Base-by-base conservation (phyloP, 345 rosid species). In the Combretum micranthum region DNA sequence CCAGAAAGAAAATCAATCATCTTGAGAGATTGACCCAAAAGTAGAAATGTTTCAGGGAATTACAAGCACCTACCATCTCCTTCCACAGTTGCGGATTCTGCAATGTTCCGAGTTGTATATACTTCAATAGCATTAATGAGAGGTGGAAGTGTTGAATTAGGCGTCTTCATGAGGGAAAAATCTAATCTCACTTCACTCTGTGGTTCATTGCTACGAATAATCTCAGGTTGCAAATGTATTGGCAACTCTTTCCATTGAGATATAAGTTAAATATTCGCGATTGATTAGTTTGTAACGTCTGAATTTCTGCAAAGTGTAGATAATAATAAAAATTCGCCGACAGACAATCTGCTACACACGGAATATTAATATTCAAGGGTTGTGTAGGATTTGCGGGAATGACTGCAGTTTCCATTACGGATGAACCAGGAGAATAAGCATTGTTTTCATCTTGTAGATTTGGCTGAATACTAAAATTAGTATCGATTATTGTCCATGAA, bases 91-190 rank as follows among this genome's bases (percentile, higher is more conserved):
- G 64, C 62, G 20, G 56, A 47, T 32, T 60, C 77, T 0, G 58
- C 47, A 17, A 81, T 60, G 1, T 75, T 44, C 43, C 55, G 57
- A 12, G 63, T 77, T 37, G 55, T 9, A 56, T 61, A 73, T 26
- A 73, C 62, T 48, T 73, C 73, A 47, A 73, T 44, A 15, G 77
- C 73, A 51, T 73, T 73, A 15, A 73, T 57, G 53, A 68, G 64
- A 1, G 70, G 73, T 46, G 77, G 73, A n/a, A 49, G 68, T 3
- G 62, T 68, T 39, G 77, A 73, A 39, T 57, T 54, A 15, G 44
- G 56, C 66, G 65, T 15, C 17, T 4, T 32, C 10, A 7, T 1
- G 68, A 50, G 20, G 59, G 49, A 39, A 69, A 61, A 14, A 0
- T 50, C 46, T 68, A 70, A 47, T 53, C 62, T 55, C 58, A 51